A percentile compares a stretch with the other conserved stretches of the same genome.
Evolutionary conservation across 768 basidiomycete genomes (phyloP).

Genomic region (Solioccasus polychromus): DNA sequence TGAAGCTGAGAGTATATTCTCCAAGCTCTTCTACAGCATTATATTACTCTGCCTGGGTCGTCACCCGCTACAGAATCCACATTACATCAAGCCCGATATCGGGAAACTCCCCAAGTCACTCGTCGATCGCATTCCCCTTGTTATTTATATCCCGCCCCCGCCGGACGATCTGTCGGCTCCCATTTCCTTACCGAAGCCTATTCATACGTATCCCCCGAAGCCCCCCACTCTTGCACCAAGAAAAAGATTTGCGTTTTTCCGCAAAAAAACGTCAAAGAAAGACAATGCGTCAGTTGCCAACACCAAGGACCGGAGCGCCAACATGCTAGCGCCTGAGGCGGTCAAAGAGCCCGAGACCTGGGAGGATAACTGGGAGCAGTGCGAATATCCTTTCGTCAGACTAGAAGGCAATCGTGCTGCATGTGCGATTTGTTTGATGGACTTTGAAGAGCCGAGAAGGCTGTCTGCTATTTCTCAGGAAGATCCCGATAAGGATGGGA

Average conservation of each 20-base stretch:
- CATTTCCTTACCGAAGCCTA: constrained; percentile 44
- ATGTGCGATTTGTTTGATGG: constrained; percentile 82
- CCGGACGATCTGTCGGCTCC: constrained; percentile 44
- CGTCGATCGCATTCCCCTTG: constrained; percentile 79
- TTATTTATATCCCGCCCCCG: constrained; percentile 82
- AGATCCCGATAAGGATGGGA: constrained; percentile 29
- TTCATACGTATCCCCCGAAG: constrained; percentile 65
- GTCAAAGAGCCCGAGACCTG: constrained; percentile 47
- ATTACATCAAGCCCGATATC: constrained; percentile 74
- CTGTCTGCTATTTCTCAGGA: constrained; percentile 21
- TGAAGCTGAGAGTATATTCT: constrained; percentile 6
- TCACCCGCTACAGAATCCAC: constrained; percentile 73
- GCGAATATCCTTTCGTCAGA: constrained; percentile 77
- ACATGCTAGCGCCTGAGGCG: constrained; percentile 9
- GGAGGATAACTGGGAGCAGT: constrained; percentile 77
- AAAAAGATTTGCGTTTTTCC: constrained; percentile 55
- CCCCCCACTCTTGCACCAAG: constrained; percentile 30
- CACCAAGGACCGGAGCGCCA: constrained; percentile 16
- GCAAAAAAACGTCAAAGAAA: constrained; percentile 25
- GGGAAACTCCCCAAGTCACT: constrained; percentile 67
- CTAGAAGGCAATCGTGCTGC: constrained; percentile 81
- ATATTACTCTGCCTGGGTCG: constrained; percentile 76
- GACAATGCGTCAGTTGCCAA: constrained; percentile 15
- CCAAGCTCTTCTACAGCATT: constrained; percentile 73
- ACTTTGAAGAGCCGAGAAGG: constrained; percentile 72